Conservation (phyloP, 495 filamentous ascomycete species). For the Articulospora tetracladia region DNA sequence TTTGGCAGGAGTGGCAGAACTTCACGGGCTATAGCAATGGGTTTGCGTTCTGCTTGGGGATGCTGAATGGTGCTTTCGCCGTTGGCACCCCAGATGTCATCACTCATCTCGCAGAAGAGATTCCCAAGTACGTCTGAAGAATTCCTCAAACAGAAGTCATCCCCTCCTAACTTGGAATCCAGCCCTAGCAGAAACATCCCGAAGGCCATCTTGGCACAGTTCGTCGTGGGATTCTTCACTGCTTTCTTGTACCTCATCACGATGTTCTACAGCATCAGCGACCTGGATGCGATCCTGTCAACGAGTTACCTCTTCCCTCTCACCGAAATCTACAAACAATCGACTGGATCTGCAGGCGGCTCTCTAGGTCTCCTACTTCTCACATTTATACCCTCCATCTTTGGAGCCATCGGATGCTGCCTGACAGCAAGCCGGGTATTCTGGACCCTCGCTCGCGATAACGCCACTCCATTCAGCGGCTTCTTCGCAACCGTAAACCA, state of each 20-base stretch:
- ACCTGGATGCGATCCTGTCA: conserved; percentile 53
- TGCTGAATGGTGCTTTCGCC: conserved; percentile 82
- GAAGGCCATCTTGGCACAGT: conserved; percentile 55
- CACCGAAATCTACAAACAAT: conserved; percentile 74
- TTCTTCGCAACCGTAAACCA: conserved; percentile 34
- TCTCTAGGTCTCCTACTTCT: conserved; percentile 67
- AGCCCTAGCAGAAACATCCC: conserved; percentile 58
- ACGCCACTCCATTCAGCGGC: conserved; percentile 37
- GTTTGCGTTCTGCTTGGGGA: conserved; percentile 75
- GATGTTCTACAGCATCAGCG: conserved; percentile 67
- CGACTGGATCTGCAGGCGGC: conserved; percentile 56
- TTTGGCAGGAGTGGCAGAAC: conserved; percentile 44
- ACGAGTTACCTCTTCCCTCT: conserved; percentile 61
- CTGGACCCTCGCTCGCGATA: conserved; percentile 77
- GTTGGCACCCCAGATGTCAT: conserved; percentile 77
- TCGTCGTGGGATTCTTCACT: conserved; percentile 56
- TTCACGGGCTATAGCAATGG: conserved; percentile 42
- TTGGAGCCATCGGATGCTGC: conserved; percentile 49
- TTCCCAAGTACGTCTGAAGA: conserved; percentile 44
- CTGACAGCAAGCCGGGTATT: conserved; percentile 34
- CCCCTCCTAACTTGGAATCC: conserved; percentile 1
- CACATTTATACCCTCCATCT: conserved; percentile 58
- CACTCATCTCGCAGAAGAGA: conserved; percentile 79
- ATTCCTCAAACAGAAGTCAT: background rate
- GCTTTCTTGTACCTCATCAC: conserved; percentile 73